phyloP scores from a whole-genome alignment of 306 rosid genomes.

The Malus orientalis region DNA sequence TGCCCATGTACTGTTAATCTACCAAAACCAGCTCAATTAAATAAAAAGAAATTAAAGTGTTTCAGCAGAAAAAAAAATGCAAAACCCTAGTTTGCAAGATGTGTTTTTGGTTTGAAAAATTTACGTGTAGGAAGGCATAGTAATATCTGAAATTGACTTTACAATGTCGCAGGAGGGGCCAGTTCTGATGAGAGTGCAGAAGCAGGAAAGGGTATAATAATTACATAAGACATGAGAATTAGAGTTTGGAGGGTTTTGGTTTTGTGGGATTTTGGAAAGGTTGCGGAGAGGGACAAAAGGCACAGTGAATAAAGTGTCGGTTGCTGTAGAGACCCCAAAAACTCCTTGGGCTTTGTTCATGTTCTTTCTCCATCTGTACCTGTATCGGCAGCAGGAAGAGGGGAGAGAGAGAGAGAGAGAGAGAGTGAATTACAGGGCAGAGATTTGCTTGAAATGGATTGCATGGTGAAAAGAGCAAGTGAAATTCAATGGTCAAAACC shows the following conservation, averaged over 20 bases:
- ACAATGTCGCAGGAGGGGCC: conserved; percentile 23
- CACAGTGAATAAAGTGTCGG: conserved; percentile 35
- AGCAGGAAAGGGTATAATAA: conserved; percentile 19
- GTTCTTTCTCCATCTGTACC: conserved; percentile 43
- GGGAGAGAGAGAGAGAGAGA: background rate
- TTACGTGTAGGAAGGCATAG: conserved; percentile 23
- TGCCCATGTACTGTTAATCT: background rate
- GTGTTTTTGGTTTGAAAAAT: background rate
- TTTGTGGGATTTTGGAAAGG: conserved; percentile 37
- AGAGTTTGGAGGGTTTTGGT: conserved; percentile 36
- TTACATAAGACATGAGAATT: conserved; percentile 58
- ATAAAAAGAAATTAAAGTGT: background rate
- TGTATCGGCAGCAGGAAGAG: background rate
- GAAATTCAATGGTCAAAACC: conserved; percentile 31
- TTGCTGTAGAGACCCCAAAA: conserved; percentile 32
- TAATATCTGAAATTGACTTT: conserved; percentile 44
- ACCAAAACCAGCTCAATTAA: background rate
- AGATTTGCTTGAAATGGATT: conserved; percentile 1
- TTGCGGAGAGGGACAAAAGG: conserved; percentile 29
- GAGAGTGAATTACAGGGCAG: background rate
- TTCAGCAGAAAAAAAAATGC: background rate
- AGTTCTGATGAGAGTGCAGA: conserved; percentile 23
- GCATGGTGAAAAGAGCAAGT: conserved; percentile 12
- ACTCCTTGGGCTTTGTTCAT: conserved; percentile 41
- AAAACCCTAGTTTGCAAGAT: background rate